Base-by-base conservation (phyloP, 2,329 filamentous ascomycete genomes). In the Lasiodiplodia citricola region DNA sequence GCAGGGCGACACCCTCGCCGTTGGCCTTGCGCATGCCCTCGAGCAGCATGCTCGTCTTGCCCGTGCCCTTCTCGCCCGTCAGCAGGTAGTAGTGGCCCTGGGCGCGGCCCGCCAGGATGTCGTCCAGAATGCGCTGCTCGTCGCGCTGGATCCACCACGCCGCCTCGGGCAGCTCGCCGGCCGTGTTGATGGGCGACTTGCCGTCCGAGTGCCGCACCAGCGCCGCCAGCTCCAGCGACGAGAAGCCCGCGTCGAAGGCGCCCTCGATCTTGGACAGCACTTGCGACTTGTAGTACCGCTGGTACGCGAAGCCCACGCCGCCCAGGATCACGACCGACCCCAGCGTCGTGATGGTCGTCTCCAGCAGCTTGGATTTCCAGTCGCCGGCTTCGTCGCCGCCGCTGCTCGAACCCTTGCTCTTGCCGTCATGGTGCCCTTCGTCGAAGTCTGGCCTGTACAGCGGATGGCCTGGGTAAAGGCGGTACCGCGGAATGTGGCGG, bases 31-130 rank as follows among this genome's bases (percentile, higher is more conserved):
- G 89, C 93, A 97, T 97, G 2, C 92, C 92, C 77, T 97, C 92
- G 18, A 97, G 83, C 75, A 97, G 83, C 94, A 97, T 97, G 73
- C 91, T 94, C 70, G 91, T 94, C 83, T 97, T 97, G 14, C 94
- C 94, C 0, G 91, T 94, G 7, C 94, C 94, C 81, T 97, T 97
- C 76, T 97, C 94, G 47, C 94, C 94, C 63, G 97, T 88, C 2
- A 97, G 83, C 2, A 97, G 85, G 78, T 94, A 91, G 76, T 97
- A 97, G 76, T 94, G 92, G 10, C 94, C 94, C 41, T 83, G 82
- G 23, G 87, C 82, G 0, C 82, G 80, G 1, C 94, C 94, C 41
- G 85, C 80, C 25, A 97, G 86, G 71, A 97, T 96, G 21, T 80
- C 82, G 78, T 97, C 91, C 70, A 97, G 89, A 67, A 85, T 87